phyloP scores from a whole-genome alignment of 2,329 filamentous ascomycete species.

The Aureobasidium sp. region DNA sequence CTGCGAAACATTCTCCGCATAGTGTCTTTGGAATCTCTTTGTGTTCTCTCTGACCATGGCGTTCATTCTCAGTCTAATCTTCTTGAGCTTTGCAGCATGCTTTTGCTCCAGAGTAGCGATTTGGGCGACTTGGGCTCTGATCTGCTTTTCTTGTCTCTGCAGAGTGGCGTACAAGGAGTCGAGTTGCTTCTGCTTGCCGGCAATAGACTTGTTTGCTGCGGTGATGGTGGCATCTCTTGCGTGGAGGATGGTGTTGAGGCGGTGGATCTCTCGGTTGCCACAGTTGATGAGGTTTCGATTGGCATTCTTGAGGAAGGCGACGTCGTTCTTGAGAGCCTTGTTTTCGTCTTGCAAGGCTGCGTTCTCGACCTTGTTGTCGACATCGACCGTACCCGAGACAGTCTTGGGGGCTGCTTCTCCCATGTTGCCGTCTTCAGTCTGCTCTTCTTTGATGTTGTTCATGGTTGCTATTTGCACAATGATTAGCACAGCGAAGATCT shows the following conservation, averaged over 20 bases:
- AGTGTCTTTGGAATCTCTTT: not conserved
- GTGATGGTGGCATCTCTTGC: not conserved
- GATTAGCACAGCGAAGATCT: not conserved
- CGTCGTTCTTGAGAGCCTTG: too few relatives aligned
- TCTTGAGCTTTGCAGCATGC: not conserved
- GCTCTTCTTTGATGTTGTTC: not conserved
- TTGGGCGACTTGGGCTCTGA: not conserved
- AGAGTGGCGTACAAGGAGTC: not conserved
- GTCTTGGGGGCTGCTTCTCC: too few relatives aligned
- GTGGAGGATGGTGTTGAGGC: not conserved
- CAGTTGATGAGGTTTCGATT: not conserved
- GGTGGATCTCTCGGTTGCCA: not conserved
- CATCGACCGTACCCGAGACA: not conserved
- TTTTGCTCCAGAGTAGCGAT: not conserved
- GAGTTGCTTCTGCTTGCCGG: not conserved
- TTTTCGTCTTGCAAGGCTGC: not conserved
- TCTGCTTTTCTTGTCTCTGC: not conserved
- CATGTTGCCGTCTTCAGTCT: not conserved
- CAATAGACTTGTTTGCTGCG: not conserved
- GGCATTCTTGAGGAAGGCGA: not conserved
- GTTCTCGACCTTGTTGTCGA: not conserved
- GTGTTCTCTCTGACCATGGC: not conserved
- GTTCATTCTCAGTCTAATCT: not conserved
- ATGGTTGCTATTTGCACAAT: not conserved
- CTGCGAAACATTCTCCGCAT: not conserved